Base-by-base conservation (phyloP, 73 alveolate species). In the Effrenium voratum region DNA sequence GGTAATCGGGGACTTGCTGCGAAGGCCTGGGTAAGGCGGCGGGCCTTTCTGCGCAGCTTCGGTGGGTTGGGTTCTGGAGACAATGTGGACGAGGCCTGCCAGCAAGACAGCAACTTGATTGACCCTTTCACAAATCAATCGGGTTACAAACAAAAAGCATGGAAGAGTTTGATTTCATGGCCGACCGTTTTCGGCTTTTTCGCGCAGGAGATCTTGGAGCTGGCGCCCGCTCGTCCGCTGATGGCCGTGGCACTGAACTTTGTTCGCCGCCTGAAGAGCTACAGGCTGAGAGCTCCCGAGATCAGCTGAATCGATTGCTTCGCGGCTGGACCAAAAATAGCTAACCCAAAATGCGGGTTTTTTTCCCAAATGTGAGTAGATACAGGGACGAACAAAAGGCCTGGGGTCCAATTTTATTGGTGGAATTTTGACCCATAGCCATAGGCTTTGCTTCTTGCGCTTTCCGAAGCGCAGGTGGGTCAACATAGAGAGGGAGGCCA, bases 31-130 rank as follows among this genome's bases (percentile, higher is more conserved):
- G 97, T 90, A 0, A 86, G 97, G 32, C 97, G 97, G 32, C 44
- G 97, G 34, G 97, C 97, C 97, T 90, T 90, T 57, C 86, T 90
- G 26, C 86, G 77, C 59, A 90, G 97, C 97, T 90, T 90, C 76
- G 97, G 97, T 12, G 87, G 83, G 40, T 75, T 55, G 22, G 86
- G 83, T 28, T 0, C 46, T n/a, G 94, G 94, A 34, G 94, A 86
- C 76, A 63, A 43, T 46, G 94, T 44, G 26, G 94, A 86, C 32
- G 82, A 55, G 94, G 94, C 43, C 45, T 19, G 40, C 40, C 66
- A 16, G 16, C 19, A 52, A 52, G 63, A 52, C 26, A 19, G 8
- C 63, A 12, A 12, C 26, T 19, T 52, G 63, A 19, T 52, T 8
- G 19, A 19, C 63, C 19, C 63, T 52, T 12, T 52, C 26, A 52